Percentiles rank a stretch among this genome's conserved stretches.
Conservation (phyloP, 352 stramenopile genomes). For the Globisporangium heterothallicum region DNA sequence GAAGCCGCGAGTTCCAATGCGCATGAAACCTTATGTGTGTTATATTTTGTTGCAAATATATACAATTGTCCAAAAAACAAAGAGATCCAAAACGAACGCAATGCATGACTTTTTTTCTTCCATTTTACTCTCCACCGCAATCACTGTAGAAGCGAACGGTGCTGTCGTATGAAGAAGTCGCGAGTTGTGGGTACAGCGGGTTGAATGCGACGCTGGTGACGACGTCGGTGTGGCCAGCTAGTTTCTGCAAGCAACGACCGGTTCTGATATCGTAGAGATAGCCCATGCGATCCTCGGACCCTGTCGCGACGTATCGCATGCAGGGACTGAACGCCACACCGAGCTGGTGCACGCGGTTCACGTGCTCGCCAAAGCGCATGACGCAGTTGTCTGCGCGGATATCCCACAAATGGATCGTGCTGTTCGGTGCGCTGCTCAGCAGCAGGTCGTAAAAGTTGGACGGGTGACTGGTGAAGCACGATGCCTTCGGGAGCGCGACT, state of each 20-base stretch:
- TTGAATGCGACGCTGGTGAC: constrained; percentile 79
- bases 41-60: constrained; percentile 34
- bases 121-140: neutral
- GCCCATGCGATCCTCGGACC: constrained; percentile 74
- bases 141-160: constrained; percentile 54
- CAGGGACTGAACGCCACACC: constrained; percentile 81
- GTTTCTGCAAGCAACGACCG: constrained; percentile 46
- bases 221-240: constrained; percentile 65
- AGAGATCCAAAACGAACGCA: constrained; percentile 9
- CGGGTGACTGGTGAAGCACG: constrained; percentile 60
- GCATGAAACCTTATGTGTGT: constrained; percentile 30
- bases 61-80: constrained; percentile 15
- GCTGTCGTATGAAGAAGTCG: constrained; percentile 75
- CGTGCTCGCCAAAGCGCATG: constrained; percentile 79
- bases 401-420: constrained; percentile 78
- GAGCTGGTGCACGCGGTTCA: constrained; percentile 76
- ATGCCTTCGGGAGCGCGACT: constrained; percentile 60
- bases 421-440: constrained; percentile 65
- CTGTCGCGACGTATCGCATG: constrained; percentile 86
- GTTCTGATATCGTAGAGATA: constrained; percentile 88
- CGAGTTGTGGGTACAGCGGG: constrained; percentile 74
- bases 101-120: neutral
- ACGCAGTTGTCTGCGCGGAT: constrained; percentile 82
- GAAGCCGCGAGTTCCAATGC: constrained; percentile 12
- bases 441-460: constrained; percentile 84